Evolutionary conservation across 2,329 filamentous ascomycete genomes (phyloP).

Genomic region (Fusarium begoniae): DNA sequence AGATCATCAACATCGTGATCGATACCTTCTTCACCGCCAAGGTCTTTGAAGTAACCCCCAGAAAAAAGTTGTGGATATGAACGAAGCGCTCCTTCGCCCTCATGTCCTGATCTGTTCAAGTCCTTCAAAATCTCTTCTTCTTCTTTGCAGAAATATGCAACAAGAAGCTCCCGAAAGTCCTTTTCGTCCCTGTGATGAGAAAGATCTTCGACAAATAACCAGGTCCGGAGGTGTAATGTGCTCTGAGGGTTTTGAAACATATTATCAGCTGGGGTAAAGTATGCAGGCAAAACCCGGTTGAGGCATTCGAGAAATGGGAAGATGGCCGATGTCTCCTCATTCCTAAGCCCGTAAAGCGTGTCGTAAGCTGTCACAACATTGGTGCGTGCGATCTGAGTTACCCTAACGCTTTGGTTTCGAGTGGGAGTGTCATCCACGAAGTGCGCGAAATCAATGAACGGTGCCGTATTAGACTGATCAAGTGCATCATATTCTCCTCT

Average conservation of each 20-base stretch:
- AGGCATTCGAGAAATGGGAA: slow-evolving; percentile 46
- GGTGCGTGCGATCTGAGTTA: slow-evolving; percentile 41
- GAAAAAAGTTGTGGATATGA: slow-evolving; percentile 20
- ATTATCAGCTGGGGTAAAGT: slow-evolving; percentile 38
- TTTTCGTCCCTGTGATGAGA: slow-evolving; percentile 6
- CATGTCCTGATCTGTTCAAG: neutral
- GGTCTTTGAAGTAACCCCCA: slow-evolving; percentile 40
- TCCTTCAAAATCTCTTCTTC: neutral
- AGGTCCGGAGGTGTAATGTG: slow-evolving; percentile 51
- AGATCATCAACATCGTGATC: slow-evolving; percentile 28
- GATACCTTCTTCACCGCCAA: slow-evolving; percentile 29
- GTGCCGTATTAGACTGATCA: slow-evolving; percentile 4
- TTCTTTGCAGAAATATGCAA: slow-evolving; percentile 45
- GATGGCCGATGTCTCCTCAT: slow-evolving; percentile 12
- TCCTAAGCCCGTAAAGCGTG: slow-evolving; percentile 31
- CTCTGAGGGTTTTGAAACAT: slow-evolving; percentile 32
- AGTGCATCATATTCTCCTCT: slow-evolving; percentile 40
- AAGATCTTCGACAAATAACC: slow-evolving; percentile 45
- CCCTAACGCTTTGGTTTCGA: neutral
- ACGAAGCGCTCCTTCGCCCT: neutral
- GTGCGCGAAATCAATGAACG: slow-evolving; percentile 45
- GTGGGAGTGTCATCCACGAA: neutral
- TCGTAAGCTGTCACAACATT: slow-evolving; percentile 51
- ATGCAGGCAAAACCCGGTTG: slow-evolving; percentile 44
- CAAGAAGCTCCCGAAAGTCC: slow-evolving; percentile 36